Evolutionary conservation across 257 asterid genomes (phyloP).

Genomic region (Primulina huaijiensis): DNA sequence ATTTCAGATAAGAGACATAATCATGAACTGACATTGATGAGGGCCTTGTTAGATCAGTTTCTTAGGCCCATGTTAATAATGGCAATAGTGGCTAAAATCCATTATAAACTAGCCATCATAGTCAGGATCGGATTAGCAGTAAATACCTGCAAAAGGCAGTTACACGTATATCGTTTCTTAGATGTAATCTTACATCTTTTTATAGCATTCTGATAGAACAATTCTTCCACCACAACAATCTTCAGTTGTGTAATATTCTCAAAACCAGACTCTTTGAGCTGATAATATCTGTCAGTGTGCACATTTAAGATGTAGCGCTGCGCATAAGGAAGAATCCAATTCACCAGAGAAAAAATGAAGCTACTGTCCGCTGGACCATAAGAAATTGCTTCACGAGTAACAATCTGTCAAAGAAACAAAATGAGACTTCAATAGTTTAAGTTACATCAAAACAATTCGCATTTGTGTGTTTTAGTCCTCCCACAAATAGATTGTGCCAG

Average conservation of each 20-base stretch:
- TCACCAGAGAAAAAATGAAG: slow-evolving; percentile 54
- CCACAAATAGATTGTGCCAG: slow-evolving; percentile 10
- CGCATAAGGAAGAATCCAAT: slow-evolving; percentile 95
- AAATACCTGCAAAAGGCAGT: slow-evolving; percentile 81
- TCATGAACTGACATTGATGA: background rate
- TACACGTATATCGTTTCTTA: slow-evolving; percentile 55
- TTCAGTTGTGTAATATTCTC: slow-evolving; percentile 47
- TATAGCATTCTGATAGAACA: slow-evolving; percentile 69
- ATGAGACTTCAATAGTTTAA: slow-evolving; percentile 13
- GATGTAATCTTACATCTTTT: slow-evolving; percentile 47
- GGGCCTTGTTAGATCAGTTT: background rate
- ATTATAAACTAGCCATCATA: background rate
- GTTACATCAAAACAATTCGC: background rate
- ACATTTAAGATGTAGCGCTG: slow-evolving; percentile 67
- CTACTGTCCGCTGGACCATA: slow-evolving; percentile 54
- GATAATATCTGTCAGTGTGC: slow-evolving; percentile 54
- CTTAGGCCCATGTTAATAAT: background rate
- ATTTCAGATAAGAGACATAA: slow-evolving; percentile 7
- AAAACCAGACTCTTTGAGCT: slow-evolving; percentile 59
- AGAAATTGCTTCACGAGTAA: slow-evolving; percentile 71
- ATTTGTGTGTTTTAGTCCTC: slow-evolving; percentile 10
- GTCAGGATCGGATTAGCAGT: slow-evolving; percentile 1
- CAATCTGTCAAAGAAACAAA: slow-evolving; percentile 51
- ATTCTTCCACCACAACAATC: slow-evolving; percentile 63
- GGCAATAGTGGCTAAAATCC: background rate